Base-by-base conservation (phyloP, 208 protist species). In the Wallacemonas rigidus region DNA sequence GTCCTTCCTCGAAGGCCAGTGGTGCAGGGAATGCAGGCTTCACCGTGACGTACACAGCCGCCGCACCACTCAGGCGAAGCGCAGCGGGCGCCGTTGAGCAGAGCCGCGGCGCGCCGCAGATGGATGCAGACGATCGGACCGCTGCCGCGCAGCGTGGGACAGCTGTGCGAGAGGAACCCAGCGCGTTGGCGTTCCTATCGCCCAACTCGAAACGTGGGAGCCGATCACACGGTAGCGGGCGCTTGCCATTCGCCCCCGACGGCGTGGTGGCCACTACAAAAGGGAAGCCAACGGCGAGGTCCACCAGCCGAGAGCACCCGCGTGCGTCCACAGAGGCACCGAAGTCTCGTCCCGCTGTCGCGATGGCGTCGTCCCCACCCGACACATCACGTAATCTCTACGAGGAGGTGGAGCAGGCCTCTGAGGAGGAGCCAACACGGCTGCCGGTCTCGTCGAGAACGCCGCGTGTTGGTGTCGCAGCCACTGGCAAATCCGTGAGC, bases 161-260 rank as follows among this genome's bases (percentile, higher is more conserved):
- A 26, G 12, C 69, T 72, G 45, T 53, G 50, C 45, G 67, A 9
- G 74, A 69, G 36, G 88, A 93, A 69, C 88, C 88, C 5, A 93
- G 88, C 38, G 83, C 88, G 55, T 65, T 93, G 14, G 72, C 83
- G 26, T 93, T 91, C 69, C 68, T 90, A 17, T 89, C 85, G 6
- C 85, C 85, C 35, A 43, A 76, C 9, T 47, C 74, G 36, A n/a
- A 54, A 26, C 6, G 9, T 11, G 40, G 7, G n/a, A 15, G 5
- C 3, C 60, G 60, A 9, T 58, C 67, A 69, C 65, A 36, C 15
- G 45, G 43, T n/a, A 26, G 26, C 26, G 26, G 0, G 26, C 26
- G 26, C 26, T 26, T 26, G 26, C 26, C 26, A 26, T 26, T 26
- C 26, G 26, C 26, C 0, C 26, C 26, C 26, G 26, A 26, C 26